phyloP scores from a whole-genome alignment of 1,139 yeast species.

The Sugiyamaella novakii region DNA sequence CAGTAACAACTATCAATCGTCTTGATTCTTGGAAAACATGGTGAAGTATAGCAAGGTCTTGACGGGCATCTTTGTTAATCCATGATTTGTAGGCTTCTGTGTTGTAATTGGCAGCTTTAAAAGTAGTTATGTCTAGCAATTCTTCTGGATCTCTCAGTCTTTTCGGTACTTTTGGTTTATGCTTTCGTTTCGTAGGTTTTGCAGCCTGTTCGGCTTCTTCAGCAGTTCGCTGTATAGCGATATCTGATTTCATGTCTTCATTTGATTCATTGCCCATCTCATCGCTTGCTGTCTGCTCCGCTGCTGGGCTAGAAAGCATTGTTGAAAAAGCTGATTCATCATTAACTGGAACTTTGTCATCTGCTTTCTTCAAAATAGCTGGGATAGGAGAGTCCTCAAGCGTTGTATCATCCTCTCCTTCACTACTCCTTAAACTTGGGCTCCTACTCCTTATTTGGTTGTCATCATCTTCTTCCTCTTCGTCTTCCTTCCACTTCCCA shows the following conservation, averaged over 20 bases:
- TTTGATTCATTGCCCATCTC: no score
- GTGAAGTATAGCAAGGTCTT: constrained; percentile 35
- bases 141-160: constrained; percentile 24
- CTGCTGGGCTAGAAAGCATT: no score
- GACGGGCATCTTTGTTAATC: constrained; percentile 26
- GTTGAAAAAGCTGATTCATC: no score
- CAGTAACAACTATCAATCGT: constrained; percentile 54
- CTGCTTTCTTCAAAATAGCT: no score
- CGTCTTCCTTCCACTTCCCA: neutral
- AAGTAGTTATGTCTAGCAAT: constrained; percentile 25
- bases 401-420: neutral
- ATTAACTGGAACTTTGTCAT: no score
- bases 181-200: constrained; percentile 18
- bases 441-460: no score
- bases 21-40: constrained; percentile 42
- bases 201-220: neutral
- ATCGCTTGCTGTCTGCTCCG: no score
- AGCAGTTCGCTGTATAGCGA: no score
- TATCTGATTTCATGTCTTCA: no score
- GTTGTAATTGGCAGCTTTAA: constrained; percentile 2
- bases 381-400: no score
- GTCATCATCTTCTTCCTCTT: neutral
- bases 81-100: constrained; percentile 17
- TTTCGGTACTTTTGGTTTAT: constrained; percentile 36
- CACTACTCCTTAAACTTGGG: no score